Percentiles rank a stretch among this genome's conserved stretches.
Evolutionary conservation across 192 early-diverging fungal genomes (phyloP).

Genomic region (Coemansia sp.): DNA sequence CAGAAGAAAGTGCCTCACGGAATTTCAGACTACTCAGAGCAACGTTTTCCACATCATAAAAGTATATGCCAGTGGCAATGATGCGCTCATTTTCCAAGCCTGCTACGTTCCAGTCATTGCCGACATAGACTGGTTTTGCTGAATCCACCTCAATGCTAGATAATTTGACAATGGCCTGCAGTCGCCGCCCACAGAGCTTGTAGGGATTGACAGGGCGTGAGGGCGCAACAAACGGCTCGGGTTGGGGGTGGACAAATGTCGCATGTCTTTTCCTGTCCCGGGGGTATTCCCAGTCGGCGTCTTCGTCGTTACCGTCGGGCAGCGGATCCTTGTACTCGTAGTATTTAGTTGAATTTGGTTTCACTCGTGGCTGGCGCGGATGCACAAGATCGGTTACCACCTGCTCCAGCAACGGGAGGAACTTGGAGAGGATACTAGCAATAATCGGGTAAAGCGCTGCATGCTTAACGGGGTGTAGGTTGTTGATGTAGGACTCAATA

Average conservation of each 20-base stretch:
- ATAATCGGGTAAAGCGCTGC: slow-evolving; percentile 56
- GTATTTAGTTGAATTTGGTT: neutral
- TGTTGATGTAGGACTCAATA: slow-evolving; percentile 72
- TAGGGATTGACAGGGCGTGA: neutral
- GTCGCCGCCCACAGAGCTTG: slow-evolving; percentile 7
- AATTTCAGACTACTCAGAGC: slow-evolving; percentile 5
- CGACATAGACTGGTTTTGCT: slow-evolving; percentile 8
- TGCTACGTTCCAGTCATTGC: slow-evolving; percentile 19
- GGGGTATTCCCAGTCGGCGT: neutral
- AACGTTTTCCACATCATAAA: slow-evolving; percentile 22
- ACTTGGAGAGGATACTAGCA: slow-evolving; percentile 45
- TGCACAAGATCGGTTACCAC: slow-evolving; percentile 35
- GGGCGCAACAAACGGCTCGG: neutral
- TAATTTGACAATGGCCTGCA: slow-evolving; percentile 25
- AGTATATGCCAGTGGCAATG: slow-evolving; percentile 12
- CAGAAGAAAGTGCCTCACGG: slow-evolving; percentile 3
- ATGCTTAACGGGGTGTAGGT: slow-evolving; percentile 59
- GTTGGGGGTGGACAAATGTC: slow-evolving; percentile 18
- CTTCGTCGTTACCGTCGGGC: neutral
- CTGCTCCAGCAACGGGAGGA: slow-evolving; percentile 67
- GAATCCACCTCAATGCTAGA: slow-evolving; percentile 17
- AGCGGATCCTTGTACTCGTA: neutral
- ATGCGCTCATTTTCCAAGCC: slow-evolving; percentile 10
- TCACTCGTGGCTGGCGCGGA: neutral
- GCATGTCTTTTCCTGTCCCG: neutral